Base-by-base conservation (phyloP, 2,329 filamentous ascomycete genomes). In the Xylaria sp. region DNA sequence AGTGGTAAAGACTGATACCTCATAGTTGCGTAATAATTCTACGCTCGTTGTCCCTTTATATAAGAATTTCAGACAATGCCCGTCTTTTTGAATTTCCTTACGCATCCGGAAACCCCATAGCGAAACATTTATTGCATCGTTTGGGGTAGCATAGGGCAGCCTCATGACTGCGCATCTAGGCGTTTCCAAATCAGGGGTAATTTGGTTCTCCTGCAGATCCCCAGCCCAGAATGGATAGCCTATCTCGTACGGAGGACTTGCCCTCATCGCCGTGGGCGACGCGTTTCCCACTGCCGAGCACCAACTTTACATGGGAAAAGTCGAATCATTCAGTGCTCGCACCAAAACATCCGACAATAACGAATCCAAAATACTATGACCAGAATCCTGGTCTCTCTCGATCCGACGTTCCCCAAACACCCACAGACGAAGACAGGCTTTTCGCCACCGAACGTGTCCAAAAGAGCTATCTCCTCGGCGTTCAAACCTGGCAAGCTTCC, bases 351-450 rank as follows among this genome's bases (percentile, higher is more conserved):
- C 60, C 60, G 6, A 42, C 15, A 19, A 42, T 62, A 54, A 14
- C 25, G 14, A 14, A 62, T 43, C 54, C 60, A 35, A 62, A 54
- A 42, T 62, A 62, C 35, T 62, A 62, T 35, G 49, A 62, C 33
- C 60, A 28, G 47, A 9, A 28, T 14, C 54, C 45, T 8, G 7
- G 1, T 19, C 1, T 15, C 1, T 6, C 17, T 38, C 2, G 19
- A 6, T 3, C 19, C 4, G 4, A 57, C 9, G 45, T 3, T n/a
- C 52, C 59, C 14, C 21, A 33, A 33, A 42, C 25, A 40, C 1
- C 2, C 11, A 11, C 1, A 1, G 54, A 62, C 1, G 3, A 49
- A 25, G 60, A 62, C 25, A 23, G 14, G 17, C 11, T 58, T 2
- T 42, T 62, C 11, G 19, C 4, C 21, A 33, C 28, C 47, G 54